These are phyloP conservation scores for Punctularia strigosozonata DNA, from an alignment of 768 basidiomycete genomes.

Conservation along the genomic window DNA sequence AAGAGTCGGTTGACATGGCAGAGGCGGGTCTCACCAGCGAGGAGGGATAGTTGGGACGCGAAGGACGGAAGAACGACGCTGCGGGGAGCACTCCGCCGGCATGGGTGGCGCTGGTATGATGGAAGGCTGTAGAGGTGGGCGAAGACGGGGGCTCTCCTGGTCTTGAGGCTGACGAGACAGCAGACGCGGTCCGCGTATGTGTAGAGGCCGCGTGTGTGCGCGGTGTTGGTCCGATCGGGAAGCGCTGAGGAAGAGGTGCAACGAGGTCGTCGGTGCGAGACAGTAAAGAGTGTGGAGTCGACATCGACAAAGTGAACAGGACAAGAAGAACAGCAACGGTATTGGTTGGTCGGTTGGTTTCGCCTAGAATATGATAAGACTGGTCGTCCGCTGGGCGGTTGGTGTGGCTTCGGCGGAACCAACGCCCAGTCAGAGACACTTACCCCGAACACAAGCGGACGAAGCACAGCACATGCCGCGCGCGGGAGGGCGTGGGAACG, in stretches of 20 bases:
- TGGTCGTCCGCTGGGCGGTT: too few relatives aligned
- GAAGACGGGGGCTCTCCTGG: slow-evolving; percentile 10
- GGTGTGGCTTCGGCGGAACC: neutral
- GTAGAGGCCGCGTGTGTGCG: slow-evolving; percentile 2
- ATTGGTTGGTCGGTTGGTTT: neutral
- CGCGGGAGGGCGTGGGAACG: neutral
- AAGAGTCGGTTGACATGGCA: slow-evolving; percentile 18
- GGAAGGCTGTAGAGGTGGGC: slow-evolving; percentile 5
- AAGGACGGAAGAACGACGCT: slow-evolving; percentile 67
- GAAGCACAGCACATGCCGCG: neutral
- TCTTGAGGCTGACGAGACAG: too few relatives aligned
- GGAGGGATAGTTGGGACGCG: slow-evolving; percentile 42
- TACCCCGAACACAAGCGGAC: neutral
- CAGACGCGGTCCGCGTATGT: too few relatives aligned
- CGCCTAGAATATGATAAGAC: too few relatives aligned
- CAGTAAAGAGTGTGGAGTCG: slow-evolving; percentile 18
- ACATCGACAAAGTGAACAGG: slow-evolving; percentile 15
- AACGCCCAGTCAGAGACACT: neutral
- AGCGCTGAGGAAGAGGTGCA: slow-evolving; percentile 9
- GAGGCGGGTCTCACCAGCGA: slow-evolving; percentile 20
- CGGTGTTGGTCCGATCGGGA: slow-evolving; percentile 5
- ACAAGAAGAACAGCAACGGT: neutral
- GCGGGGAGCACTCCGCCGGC: slow-evolving; percentile 69
- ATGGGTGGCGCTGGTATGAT: too few relatives aligned
- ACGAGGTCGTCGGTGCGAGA: slow-evolving; percentile 11